Conservation (phyloP, 208 protist genomes). For the Leishmania tropica region DNA sequence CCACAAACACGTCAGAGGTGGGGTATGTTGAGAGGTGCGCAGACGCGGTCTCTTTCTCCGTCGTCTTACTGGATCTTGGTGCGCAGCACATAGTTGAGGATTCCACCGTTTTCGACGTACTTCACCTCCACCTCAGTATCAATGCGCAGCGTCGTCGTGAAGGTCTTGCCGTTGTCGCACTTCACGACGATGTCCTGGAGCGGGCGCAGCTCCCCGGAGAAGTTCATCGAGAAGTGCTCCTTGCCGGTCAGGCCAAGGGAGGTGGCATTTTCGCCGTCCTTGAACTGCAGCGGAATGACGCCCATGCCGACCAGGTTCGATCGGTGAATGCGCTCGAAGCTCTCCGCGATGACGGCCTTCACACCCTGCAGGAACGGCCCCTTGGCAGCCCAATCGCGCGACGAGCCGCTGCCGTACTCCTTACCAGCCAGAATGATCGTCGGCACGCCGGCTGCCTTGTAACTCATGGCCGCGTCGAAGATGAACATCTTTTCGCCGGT, state of each 20-base stretch:
- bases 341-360: constrained; percentile 93
- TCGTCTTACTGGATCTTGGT: constrained; percentile 25
- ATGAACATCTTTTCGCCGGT: constrained; percentile 93
- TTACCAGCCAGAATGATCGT: constrained; percentile 95
- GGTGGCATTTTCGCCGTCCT: constrained; percentile 80
- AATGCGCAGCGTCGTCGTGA: constrained; percentile 91
- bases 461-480: constrained; percentile 95
- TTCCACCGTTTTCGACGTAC: constrained; percentile 94
- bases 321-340: constrained; percentile 96
- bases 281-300: constrained; percentile 96
- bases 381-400: constrained; percentile 97
- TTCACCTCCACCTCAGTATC: constrained; percentile 95
- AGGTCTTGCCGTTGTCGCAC: constrained; percentile 84
- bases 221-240: constrained; percentile 91
- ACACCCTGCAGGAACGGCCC: constrained; percentile 95
- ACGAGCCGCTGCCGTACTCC: constrained; percentile 96
- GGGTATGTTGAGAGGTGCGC: too few species aligned
- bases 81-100: constrained; percentile 94
- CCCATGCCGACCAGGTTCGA: constrained; percentile 96
- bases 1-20: background rate
- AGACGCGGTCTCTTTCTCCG: background rate
- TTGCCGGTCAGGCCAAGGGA: constrained; percentile 92
- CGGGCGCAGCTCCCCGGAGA: constrained; percentile 80
- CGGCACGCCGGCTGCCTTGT: constrained; percentile 65
- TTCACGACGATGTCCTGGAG: constrained; percentile 88